phyloP scores from a whole-genome alignment of 371 early-diverging fungal species.

The Lichtheimia hyalospora region DNA sequence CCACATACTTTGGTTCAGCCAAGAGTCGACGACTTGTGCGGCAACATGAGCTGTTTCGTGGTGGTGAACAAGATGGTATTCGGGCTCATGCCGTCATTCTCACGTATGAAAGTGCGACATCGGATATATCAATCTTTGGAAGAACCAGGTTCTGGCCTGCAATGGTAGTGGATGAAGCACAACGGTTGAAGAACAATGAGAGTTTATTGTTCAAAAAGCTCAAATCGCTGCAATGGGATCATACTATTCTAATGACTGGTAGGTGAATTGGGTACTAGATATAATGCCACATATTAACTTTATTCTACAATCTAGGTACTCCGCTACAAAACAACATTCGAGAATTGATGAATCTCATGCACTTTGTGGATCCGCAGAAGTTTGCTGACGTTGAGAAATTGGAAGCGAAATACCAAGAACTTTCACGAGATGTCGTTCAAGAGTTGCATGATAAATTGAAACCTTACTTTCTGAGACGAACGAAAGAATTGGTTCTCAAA shows the following conservation, averaged over 20 bases:
- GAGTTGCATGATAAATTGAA: constrained; percentile 47
- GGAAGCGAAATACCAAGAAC: constrained; percentile 54
- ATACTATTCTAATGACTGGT: constrained; percentile 74
- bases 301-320: constrained; percentile 44
- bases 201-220: constrained; percentile 71
- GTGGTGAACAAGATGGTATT: constrained; percentile 28
- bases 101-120: constrained; percentile 72
- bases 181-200: constrained; percentile 81
- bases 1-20: constrained; percentile 52
- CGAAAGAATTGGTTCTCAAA: constrained; percentile 84
- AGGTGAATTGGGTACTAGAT: not conserved
- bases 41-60: constrained; percentile 63
- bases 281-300: too few species aligned
- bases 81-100: constrained; percentile 81
- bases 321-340: constrained; percentile 80
- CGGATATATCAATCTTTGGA: constrained; percentile 52
- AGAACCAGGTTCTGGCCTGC: constrained; percentile 58
- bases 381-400: constrained; percentile 51
- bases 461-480: constrained; percentile 92
- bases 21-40: constrained; percentile 54
- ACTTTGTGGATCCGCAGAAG: constrained; percentile 67
- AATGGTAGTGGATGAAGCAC: constrained; percentile 85
- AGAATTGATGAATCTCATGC: constrained; percentile 74
- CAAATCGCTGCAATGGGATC: constrained; percentile 41
- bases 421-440: constrained; percentile 39